These are phyloP conservation scores for Thermothelomyces thermophilus DNA, from an alignment of 2,329 filamentous ascomycete genomes.

Conservation along the genomic window DNA sequence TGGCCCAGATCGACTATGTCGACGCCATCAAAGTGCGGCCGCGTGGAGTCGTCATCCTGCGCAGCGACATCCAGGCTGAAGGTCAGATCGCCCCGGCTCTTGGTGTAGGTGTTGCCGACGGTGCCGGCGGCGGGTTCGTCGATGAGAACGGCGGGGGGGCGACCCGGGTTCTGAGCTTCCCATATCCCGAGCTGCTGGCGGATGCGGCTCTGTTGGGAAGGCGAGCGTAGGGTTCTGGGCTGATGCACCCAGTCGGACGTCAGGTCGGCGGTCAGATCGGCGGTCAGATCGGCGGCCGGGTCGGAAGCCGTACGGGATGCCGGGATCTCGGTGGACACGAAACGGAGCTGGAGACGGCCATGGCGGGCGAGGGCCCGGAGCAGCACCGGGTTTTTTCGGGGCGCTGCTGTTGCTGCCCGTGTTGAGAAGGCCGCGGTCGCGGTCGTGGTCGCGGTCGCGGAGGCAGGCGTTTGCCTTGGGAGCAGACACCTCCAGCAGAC, in stretches of 20 bases:
- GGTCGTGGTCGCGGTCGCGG: not conserved
- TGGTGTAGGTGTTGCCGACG: conserved; percentile 32
- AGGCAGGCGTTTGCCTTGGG: not conserved
- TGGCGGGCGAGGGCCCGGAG: not conserved
- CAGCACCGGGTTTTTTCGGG: not conserved
- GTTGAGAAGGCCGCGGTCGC: conserved; percentile 1
- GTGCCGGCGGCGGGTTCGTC: conserved; percentile 28
- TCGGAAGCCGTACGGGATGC: not conserved
- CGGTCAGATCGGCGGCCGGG: not conserved
- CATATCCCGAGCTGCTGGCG: conserved; percentile 38
- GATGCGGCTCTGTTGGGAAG: conserved; percentile 24
- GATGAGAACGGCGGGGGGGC: conserved; percentile 20
- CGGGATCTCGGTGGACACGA: conserved; percentile 3
- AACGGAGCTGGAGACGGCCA: conserved; percentile 1
- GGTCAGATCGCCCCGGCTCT: conserved; percentile 28
- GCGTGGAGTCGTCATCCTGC: conserved; percentile 18
- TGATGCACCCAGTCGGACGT: not conserved
- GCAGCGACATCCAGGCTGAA: conserved; percentile 23
- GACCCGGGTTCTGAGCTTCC: conserved; percentile 32
- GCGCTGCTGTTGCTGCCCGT: not conserved
- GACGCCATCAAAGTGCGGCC: conserved; percentile 32
- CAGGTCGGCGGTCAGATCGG: not conserved
- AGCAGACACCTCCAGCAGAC: conserved; percentile 25
- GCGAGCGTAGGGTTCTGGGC: not conserved
- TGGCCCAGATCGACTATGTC: conserved; percentile 33